These are phyloP conservation scores for Talaromyces sp. DNA, from an alignment of 2,329 filamentous ascomycete genomes.

Conservation along the genomic window DNA sequence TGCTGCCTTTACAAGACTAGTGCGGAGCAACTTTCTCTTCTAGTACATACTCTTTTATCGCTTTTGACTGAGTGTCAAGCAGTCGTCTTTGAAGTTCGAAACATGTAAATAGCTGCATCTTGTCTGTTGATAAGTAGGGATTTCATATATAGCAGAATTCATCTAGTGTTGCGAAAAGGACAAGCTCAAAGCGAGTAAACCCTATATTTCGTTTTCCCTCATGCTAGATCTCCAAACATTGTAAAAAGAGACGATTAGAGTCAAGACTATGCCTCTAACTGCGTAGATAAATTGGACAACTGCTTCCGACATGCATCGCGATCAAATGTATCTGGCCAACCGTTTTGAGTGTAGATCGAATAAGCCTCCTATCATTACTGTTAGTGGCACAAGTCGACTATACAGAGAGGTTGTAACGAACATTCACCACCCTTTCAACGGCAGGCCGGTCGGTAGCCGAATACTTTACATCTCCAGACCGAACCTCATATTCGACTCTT, in stretches of 20 bases:
- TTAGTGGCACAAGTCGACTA: background rate
- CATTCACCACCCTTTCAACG: background rate
- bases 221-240: no score
- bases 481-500: background rate
- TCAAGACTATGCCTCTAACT: background rate
- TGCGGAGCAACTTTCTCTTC: background rate
- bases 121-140: background rate
- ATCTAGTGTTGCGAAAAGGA: background rate
- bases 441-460: background rate
- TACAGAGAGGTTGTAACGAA: background rate
- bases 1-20: background rate
- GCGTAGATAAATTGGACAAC: background rate
- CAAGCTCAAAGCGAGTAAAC: background rate
- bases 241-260: no score
- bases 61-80: background rate
- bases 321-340: slow-evolving; percentile 10
- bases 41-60: slow-evolving; percentile 1
- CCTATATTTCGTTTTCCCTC: background rate
- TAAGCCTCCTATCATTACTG: background rate
- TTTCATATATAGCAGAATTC: background rate
- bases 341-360: slow-evolving; percentile 4
- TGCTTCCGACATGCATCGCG: slow-evolving; percentile 8
- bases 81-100: background rate
- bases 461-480: background rate
- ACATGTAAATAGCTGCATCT: slow-evolving; percentile 1